Conservation (phyloP, 257 asterid genomes). For the Penstemon newberryi region DNA sequence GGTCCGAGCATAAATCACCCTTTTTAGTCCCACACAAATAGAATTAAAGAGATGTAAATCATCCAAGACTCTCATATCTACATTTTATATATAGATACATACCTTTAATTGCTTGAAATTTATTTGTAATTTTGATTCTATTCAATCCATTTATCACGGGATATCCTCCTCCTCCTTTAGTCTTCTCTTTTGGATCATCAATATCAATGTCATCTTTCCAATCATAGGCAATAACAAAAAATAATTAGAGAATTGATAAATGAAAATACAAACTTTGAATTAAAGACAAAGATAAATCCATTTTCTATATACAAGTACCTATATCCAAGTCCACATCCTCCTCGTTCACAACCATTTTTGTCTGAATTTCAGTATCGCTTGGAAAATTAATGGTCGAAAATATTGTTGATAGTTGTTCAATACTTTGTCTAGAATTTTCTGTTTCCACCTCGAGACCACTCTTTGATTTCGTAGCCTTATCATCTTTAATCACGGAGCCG, state of each 20-base stretch:
- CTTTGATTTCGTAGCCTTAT: conserved; percentile 53
- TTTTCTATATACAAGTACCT: conserved; percentile 44
- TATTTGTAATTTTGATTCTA: conserved; percentile 64
- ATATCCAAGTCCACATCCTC: conserved; percentile 66
- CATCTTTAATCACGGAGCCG: conserved; percentile 69
- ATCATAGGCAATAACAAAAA: not conserved
- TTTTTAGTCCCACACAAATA: no score
- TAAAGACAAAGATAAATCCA: not conserved
- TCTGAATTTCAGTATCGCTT: conserved; percentile 45
- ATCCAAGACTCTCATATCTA: no score
- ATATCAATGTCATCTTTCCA: conserved; percentile 74
- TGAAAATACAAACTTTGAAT: not conserved
- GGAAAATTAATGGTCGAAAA: conserved; percentile 69
- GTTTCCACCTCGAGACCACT: conserved; percentile 43
- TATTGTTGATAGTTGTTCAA: conserved; percentile 53
- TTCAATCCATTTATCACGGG: conserved; percentile 65
- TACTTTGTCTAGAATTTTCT: conserved; percentile 50
- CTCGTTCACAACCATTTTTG: conserved; percentile 35
- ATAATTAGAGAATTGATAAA: not conserved
- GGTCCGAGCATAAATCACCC: no score
- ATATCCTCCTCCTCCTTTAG: conserved; percentile 42
- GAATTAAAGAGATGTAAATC: no score
- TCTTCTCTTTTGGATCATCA: conserved; percentile 76
- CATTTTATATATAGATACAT: not conserved
- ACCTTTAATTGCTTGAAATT: conserved; percentile 83